Evolutionary conservation across 768 basidiomycete genomes (phyloP), one percentile per base, ranked within the genome.

Genomic region (Tricholoma terreum): DNA sequence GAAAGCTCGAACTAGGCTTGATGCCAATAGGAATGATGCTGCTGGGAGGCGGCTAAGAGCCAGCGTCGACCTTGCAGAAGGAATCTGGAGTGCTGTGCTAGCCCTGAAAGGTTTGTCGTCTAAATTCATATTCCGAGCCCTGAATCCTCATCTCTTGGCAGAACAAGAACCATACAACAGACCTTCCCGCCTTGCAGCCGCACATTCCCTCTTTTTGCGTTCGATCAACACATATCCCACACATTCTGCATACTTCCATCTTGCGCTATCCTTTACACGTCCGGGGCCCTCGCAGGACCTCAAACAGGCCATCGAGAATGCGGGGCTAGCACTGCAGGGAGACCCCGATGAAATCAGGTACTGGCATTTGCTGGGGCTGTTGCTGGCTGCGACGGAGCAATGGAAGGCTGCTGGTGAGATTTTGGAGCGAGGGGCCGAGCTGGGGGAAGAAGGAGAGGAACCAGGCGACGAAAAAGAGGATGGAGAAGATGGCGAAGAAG

Each of bases 351-450:
- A 82, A 55, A 73, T 90, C 22, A 81, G 91, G 40, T 88, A 90
- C 53, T 98, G 94, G 95, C 96, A 98, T 71, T 81, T 98, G 14
- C 79, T 98, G 0, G 93, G 90, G 0, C 74, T 98, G 5, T 70
- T 96, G 10, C 77, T 95, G n/a, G 85, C 86, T 0, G 87, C 89
- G 8, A 75, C 78, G 27, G 91, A 89, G 60, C 86, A 93, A 61
- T 92, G 92, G 90, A 72, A 72, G 33, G 89, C 86, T 10, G 93
- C 95, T 0, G 75, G 75, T 31, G 84, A 85, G 58, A 85, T 94
- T 3, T 70, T 95, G 36, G 90, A 94, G 53, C 77, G 85, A n/a
- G 95, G 90, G 22, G 81, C 87, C 1, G 82, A 71, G 3, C 66
- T 89, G 22, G 79, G 59, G 36, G 67, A 68, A 54, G 62, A 66